phyloP scores from a whole-genome alignment of 2,329 filamentous ascomycete species.

The Fusarium sp. region DNA sequence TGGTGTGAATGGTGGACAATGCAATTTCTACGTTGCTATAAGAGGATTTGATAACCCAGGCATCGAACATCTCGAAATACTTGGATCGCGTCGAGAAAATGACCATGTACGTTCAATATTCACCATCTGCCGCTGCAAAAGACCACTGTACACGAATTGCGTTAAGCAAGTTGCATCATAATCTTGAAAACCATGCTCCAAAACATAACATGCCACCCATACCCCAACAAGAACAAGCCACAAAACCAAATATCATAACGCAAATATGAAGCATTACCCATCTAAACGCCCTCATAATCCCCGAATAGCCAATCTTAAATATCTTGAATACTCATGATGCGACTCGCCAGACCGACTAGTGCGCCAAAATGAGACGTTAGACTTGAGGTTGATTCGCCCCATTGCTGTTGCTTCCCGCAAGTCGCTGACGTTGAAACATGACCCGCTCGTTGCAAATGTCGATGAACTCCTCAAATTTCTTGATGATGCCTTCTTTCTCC shows the following conservation, averaged over 20 bases:
- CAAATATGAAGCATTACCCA: conserved; percentile 15
- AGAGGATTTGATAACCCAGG: background rate
- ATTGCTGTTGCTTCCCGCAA: conserved; percentile 51
- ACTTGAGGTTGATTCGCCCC: conserved; percentile 44
- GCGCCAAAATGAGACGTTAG: conserved; percentile 27
- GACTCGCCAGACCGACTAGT: conserved; percentile 30
- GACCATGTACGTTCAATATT: conserved; percentile 10
- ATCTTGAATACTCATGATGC: conserved; percentile 19
- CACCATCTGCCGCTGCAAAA: background rate
- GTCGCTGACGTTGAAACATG: conserved; percentile 69
- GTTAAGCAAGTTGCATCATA: conserved; percentile 26
- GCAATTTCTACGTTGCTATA: background rate
- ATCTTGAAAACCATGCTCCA: conserved; percentile 37
- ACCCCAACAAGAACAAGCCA: conserved; percentile 18
- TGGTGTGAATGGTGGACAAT: background rate
- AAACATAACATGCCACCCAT: conserved; percentile 38
- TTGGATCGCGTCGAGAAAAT: background rate
- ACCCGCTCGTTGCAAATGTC: conserved; percentile 75
- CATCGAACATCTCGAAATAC: background rate
- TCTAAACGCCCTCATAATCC: conserved; percentile 38
- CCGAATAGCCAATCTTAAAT: conserved; percentile 19
- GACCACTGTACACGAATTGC: background rate
- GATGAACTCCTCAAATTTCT: conserved; percentile 75
- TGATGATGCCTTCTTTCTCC: conserved; percentile 71
- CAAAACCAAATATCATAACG: conserved; percentile 20